Base-by-base conservation (phyloP, 805 yeast species). In the Clavispora phyllophila region DNA sequence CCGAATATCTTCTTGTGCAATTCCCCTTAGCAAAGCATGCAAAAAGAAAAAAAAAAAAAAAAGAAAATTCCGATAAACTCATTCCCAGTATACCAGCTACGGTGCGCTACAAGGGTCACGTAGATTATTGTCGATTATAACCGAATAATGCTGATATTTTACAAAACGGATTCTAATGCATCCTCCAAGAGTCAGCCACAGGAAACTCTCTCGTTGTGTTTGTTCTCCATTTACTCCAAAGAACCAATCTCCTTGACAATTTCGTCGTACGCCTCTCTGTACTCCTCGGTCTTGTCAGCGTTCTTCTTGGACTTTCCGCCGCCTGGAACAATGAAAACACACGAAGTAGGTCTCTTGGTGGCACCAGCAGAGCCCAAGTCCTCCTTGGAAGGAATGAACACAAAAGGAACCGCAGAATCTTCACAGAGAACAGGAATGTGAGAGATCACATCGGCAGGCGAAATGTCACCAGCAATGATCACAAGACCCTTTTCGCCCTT, bases 331-430 rank as follows among this genome's bases (percentile, higher is more conserved):
- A 93, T 79, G 88, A 93, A 87, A 24, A 93, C 96, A 65, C 96
- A 90, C 29, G 97, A 88, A 29, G 99, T 93, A 55, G 99, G 98
- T 76, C 99, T 85, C 76, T 93, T 93, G 44, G 99, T 93, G 48
- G 97, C 96, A 62, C 98, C 98, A 20, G 99, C 99, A 50, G 96
- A 86, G 27, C 99, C 99, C 53, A 93, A 78, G 63, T 93, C 98
- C 73, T 93, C 97, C 71, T 93, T 93, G 39, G 97, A 89, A 58
- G 99, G 99, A 49, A 93, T 80, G 68, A 93, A 93, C 33, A 91
- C 78, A 62, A 74, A 95, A 59, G 98, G 97, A 39, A 93, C 97
- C 37, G 85, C 70, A 50, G 78, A 73, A 64, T 93, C 99, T 72
- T 93, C 99, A 72, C 99, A 93, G 49, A 93, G 78, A 37, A 95